Evolutionary conservation across 2,329 filamentous ascomycete species (phyloP), one percentile per base, ranked within the genome.

Genomic region (Claviceps monticola): DNA sequence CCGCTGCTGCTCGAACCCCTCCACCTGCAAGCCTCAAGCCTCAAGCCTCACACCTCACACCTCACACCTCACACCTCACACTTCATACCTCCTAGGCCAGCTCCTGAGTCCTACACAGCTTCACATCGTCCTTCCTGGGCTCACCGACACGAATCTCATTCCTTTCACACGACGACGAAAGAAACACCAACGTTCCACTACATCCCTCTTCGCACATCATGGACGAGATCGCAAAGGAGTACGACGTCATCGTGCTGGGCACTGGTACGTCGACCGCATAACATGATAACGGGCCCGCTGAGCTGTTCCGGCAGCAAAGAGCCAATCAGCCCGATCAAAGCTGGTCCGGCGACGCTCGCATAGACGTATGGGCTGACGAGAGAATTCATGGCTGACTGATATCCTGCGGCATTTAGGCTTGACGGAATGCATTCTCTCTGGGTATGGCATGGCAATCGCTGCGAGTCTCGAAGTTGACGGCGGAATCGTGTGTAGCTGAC

Each of bases 401-500:
- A 16, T 48, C 46, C 48, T 60, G 53, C 46, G 43, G 37, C 21
- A 52, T 46, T 42, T 64, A 95, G 91, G 93, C 67, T 74, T 98
- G 79, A 97, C 91, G 58, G 93, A 98, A 82, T 98, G 93, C 74
- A 93, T 98, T 67, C 86, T 98, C 62, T 96, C 91, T 68, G 93
- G 91, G 89, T 95, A 85, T 67, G 74, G 50, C 19, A 85, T 67
- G 74, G 50, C 19, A 53, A n/a, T 43, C 38, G 19, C 2, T 26
- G 2, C 11, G n/a, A 4, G 34, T n/a, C 46, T 29, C 8, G 41
- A 51, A 17, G 23, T 37, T 38, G 37, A n/a, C 14, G 36, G 21
- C n/a, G 11, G 19, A 34, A 21, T 21, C 14, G 6, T 43, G 41
- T 21, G 14, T 43, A 48, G 45, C 56, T 49, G 58, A 55, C 63